These are phyloP conservation scores for Herpetospermum pedunculosum DNA, from an alignment of 306 rosid species.

Conservation along the genomic window DNA sequence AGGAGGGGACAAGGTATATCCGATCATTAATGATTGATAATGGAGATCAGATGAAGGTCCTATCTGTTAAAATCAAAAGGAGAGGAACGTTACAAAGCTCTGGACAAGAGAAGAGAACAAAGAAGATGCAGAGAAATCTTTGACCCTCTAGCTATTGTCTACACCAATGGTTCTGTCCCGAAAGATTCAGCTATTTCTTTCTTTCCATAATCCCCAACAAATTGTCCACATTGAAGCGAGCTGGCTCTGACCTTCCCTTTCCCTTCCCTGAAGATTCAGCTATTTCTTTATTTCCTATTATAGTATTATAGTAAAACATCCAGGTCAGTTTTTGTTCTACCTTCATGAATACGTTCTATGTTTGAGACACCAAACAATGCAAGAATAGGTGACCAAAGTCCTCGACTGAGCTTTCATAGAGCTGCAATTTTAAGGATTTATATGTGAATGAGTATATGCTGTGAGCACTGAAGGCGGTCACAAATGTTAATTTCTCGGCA, in stretches of 20 bases:
- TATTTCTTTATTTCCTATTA: no score
- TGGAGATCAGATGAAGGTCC: background rate
- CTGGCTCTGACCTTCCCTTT: background rate
- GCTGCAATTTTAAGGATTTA: background rate
- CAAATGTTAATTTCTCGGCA: background rate
- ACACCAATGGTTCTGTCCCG: background rate
- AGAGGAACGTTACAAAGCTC: background rate
- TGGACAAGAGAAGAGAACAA: background rate
- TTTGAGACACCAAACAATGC: background rate
- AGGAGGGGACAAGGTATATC: background rate
- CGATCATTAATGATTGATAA: background rate
- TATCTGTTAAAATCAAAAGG: background rate
- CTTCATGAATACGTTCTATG: background rate
- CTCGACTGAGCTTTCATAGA: background rate
- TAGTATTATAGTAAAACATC: background rate
- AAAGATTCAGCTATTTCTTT: background rate
- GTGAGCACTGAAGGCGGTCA: background rate
- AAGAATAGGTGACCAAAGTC: background rate
- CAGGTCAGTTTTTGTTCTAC: background rate
- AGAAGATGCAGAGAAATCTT: background rate
- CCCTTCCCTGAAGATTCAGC: background rate
- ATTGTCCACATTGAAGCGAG: background rate
- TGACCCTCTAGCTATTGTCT: background rate
- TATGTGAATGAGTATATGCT: background rate
- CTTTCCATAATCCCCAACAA: background rate